Evolutionary conservation across 2,329 filamentous ascomycete genomes (phyloP).

Genomic region (Colletotrichum brevisporum): DNA sequence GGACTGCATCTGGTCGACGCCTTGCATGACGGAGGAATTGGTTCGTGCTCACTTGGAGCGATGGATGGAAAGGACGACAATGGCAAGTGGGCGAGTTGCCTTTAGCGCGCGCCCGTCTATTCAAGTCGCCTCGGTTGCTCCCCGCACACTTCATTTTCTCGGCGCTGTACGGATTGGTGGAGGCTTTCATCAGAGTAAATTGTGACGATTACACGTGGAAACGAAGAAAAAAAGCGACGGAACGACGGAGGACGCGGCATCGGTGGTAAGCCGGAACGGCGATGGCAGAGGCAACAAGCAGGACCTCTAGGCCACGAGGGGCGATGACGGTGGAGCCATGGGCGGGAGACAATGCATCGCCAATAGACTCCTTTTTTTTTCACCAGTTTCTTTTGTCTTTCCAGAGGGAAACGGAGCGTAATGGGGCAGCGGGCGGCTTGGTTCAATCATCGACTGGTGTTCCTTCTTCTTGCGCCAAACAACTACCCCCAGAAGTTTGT

Average conservation of each 20-base stretch:
- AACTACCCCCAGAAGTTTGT: slow-evolving; percentile 16
- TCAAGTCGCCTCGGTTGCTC: neutral
- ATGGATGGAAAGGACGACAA: neutral
- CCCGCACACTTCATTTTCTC: neutral
- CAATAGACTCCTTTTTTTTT: slow-evolving; percentile 9
- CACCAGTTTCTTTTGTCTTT: slow-evolving; percentile 25
- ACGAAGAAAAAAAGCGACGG: slow-evolving; percentile 28
- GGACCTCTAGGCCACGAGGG: neutral
- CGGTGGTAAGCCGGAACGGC: neutral
- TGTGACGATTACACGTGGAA: slow-evolving; percentile 29
- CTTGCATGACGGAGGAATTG: neutral
- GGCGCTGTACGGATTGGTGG: neutral
- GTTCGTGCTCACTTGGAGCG: neutral
- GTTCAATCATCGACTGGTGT: slow-evolving; percentile 9
- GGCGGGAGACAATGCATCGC: slow-evolving; percentile 4
- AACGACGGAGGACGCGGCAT: slow-evolving; percentile 6
- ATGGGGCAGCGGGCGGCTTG: slow-evolving; percentile 4
- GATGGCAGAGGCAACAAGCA: neutral
- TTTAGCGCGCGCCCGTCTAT: no score
- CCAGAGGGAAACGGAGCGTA: slow-evolving; percentile 4
- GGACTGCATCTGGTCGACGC: slow-evolving; percentile 3
- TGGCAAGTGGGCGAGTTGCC: neutral
- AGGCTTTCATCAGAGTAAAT: slow-evolving; percentile 9
- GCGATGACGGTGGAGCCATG: neutral
- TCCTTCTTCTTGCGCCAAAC: neutral